These are phyloP conservation scores for Pseudomonodictys pantanalensis DNA, from an alignment of 495 filamentous ascomycete species.

Conservation along the genomic window DNA sequence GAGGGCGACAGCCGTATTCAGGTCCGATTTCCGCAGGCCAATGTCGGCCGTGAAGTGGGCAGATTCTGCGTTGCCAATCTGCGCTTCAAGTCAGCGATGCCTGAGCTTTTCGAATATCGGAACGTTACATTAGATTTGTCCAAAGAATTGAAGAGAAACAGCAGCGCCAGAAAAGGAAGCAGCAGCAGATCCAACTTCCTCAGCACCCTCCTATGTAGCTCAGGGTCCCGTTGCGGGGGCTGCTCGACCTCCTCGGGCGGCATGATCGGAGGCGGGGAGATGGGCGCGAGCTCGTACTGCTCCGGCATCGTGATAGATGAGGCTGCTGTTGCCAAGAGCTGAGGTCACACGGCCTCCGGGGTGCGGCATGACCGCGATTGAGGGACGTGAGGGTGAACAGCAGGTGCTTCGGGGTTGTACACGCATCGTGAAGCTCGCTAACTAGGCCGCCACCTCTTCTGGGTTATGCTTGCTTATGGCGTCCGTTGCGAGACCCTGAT, in stretches of 20 bases:
- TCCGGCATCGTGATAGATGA: too few relatives aligned
- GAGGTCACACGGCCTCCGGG: too few relatives aligned
- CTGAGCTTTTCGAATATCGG: not conserved
- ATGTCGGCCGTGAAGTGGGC: conserved; percentile 51
- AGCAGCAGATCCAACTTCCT: conserved; percentile 49
- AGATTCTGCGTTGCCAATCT: conserved; percentile 53
- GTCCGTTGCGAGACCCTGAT: too few relatives aligned
- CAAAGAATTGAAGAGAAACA: conserved; percentile 54
- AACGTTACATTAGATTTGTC: conserved; percentile 47
- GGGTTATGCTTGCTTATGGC: too few relatives aligned
- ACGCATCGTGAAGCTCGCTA: too few relatives aligned
- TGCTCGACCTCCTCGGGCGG: not conserved
- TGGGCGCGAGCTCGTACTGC: not conserved
- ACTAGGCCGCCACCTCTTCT: too few relatives aligned
- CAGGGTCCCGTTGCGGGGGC: not conserved
- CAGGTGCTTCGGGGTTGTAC: too few relatives aligned
- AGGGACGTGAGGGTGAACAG: too few relatives aligned
- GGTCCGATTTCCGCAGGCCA: conserved; percentile 45
- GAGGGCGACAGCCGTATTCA: conserved; percentile 54
- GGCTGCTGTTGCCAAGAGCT: too few relatives aligned
- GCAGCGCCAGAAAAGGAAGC: conserved; percentile 51
- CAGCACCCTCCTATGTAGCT: conserved; percentile 33
- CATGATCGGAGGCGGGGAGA: conserved; percentile 1
- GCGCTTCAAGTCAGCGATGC: not conserved
- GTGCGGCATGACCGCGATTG: too few relatives aligned